Base-by-base conservation (phyloP, 805 yeast species). In the Candida endomychidarum region DNA sequence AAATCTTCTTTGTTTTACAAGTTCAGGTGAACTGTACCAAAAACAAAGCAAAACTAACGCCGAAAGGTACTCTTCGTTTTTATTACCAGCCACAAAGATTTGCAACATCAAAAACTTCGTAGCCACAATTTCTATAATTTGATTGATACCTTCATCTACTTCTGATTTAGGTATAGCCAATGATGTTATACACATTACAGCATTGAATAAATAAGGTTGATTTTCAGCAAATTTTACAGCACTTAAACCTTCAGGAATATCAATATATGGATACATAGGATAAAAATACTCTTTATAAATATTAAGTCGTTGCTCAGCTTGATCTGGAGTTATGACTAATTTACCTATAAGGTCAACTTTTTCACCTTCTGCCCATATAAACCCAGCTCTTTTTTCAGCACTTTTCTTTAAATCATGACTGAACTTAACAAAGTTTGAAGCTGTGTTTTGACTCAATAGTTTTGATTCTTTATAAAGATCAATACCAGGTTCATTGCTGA, bases 21-120 rank as follows among this genome's bases (percentile, higher is more conserved):
- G 67, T 58, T 87, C 96, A 0, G 96, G 86, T 3, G 86, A 77
- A 48, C 84, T 86, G 56, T 87, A 88, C 96, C 96, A 89, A 20
- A 82, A 59, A 18, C 84, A 74, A 38, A 84, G 65, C 5, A 86
- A 52, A 14, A 84, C 54, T 36, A 85, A 63, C 14, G 81, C 65
- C 56, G 82, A 81, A 27, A 88, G 63, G 25, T 86, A 60, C 56
- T 86, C 90, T 12, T 80, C 60, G 5, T 81, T 73, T 61, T 86
- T 89, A 40, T 77, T 72, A 14, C 96, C 96, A 18, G 75, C 67
- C 7, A 83, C 71, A 60, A 88, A 60, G 8, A 83, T 73, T 52
- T 87, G 90, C 36, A 74, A 63, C 8, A 78, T 57, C 11, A 80
- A 53, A 19, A 77, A 54, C 51, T 69, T 67, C 15, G 79, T 56